A percentile compares a stretch with the other conserved stretches of the same genome.
These are phyloP conservation scores for Vararia minispora DNA, from an alignment of 768 basidiomycete genomes.

Conservation along the genomic window DNA sequence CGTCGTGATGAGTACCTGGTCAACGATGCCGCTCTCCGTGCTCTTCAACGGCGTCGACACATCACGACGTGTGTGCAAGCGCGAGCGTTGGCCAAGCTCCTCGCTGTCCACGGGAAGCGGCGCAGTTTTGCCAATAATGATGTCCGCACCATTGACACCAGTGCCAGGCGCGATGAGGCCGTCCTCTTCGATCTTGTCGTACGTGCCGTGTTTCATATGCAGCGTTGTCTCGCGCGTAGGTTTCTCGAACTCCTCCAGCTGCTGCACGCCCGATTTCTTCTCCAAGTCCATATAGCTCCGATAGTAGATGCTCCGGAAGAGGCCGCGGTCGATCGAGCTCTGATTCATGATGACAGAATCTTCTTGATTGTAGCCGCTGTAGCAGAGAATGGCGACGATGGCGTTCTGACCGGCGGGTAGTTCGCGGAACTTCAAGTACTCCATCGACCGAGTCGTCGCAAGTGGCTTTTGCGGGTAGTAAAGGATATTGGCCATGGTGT, in stretches of 20 bases:
- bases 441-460: slow-evolving; percentile 98
- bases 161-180: slow-evolving; percentile 94
- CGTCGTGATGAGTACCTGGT: slow-evolving; percentile 94
- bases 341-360: slow-evolving; percentile 99
- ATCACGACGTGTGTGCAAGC: slow-evolving; percentile 86
- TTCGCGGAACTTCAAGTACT: slow-evolving; percentile 97
- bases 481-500: slow-evolving; percentile 99
- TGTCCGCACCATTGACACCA: slow-evolving; percentile 92
- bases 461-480: slow-evolving; percentile 99
- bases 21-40: slow-evolving; percentile 95
- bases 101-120: slow-evolving; percentile 95
- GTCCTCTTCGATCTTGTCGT: slow-evolving; percentile 96
- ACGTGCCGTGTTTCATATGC: slow-evolving; percentile 95
- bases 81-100: slow-evolving; percentile 92
- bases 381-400: slow-evolving; percentile 95
- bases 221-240: slow-evolving; percentile 88
- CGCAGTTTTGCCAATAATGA: slow-evolving; percentile 98
- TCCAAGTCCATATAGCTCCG: slow-evolving; percentile 98
- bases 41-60: slow-evolving; percentile 97
- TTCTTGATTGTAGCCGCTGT: slow-evolving; percentile 99
- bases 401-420: slow-evolving; percentile 99
- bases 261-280: slow-evolving; percentile 89
- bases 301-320: slow-evolving; percentile 98
- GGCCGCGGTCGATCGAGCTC: slow-evolving; percentile 92
- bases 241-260: slow-evolving; percentile 94